These are phyloP conservation scores for Hyphopichia khmerensis DNA, from an alignment of 1,139 yeast species.

Conservation along the genomic window DNA sequence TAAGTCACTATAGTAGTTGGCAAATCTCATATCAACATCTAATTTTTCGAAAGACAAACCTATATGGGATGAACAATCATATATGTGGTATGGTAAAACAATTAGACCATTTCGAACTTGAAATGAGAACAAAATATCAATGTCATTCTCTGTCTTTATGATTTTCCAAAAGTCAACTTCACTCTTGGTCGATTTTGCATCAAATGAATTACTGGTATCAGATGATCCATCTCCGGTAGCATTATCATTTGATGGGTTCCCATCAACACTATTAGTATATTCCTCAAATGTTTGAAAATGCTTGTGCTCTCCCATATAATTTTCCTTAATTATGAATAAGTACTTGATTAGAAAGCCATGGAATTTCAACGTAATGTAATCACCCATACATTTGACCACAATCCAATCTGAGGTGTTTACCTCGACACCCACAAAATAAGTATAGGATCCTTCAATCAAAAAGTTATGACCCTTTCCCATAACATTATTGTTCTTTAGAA, in stretches of 20 bases:
- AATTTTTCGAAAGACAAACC: slow-evolving; percentile 64
- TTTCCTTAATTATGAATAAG: slow-evolving; percentile 75
- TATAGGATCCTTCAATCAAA: slow-evolving; percentile 62
- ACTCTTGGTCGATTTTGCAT: neutral
- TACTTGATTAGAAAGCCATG: slow-evolving; percentile 81
- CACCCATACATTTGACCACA: slow-evolving; percentile 64
- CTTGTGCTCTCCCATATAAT: slow-evolving; percentile 84
- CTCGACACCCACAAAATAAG: slow-evolving; percentile 58
- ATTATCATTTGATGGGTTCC: neutral
- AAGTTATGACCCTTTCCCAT: slow-evolving; percentile 68
- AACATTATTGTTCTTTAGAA: slow-evolving; percentile 56
- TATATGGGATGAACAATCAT: slow-evolving; percentile 62
- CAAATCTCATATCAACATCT: slow-evolving; percentile 77
- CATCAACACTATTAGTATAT: slow-evolving; percentile 34
- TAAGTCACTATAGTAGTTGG: slow-evolving; percentile 90
- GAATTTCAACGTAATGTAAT: slow-evolving; percentile 64
- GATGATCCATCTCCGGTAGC: neutral
- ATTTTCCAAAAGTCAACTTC: slow-evolving; percentile 36
- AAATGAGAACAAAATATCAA: slow-evolving; percentile 73
- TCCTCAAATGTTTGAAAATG: slow-evolving; percentile 87
- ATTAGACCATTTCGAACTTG: slow-evolving; percentile 69
- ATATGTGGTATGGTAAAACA: slow-evolving; percentile 70
- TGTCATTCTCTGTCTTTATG: slow-evolving; percentile 63
- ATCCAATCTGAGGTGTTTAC: slow-evolving; percentile 68
- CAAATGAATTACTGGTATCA: slow-evolving; percentile 4